phyloP scores from a whole-genome alignment of 2,329 filamentous ascomycete genomes.

The Alternaria conjuncta region DNA sequence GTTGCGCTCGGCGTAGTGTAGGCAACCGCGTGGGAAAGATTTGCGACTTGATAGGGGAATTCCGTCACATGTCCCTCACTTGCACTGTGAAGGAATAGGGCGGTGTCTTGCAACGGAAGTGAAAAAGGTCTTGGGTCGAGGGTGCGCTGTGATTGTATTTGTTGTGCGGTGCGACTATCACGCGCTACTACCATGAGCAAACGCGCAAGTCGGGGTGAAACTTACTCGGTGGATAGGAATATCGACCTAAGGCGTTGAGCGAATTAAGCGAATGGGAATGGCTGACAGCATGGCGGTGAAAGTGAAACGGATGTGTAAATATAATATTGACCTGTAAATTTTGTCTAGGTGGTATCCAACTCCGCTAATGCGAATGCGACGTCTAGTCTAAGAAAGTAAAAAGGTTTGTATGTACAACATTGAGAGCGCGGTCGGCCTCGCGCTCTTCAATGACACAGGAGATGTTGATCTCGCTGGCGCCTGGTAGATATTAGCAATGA shows the following conservation, averaged over 20 bases:
- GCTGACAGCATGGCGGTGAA: not conserved
- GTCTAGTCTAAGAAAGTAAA: conserved; percentile 88
- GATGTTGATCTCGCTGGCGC: conserved; percentile 98
- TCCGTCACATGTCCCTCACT: not conserved
- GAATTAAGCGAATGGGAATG: not conserved
- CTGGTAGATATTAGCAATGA: conserved; percentile 54
- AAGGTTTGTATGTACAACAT: conserved; percentile 93
- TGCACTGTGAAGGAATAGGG: not conserved
- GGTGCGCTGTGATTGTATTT: not conserved
- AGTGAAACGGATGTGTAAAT: not conserved
- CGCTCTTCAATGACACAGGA: conserved; percentile 94
- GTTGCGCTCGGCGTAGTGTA: not conserved
- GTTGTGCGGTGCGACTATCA: not conserved
- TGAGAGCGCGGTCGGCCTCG: conserved; percentile 91
- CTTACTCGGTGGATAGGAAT: not conserved
- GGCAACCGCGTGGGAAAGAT: not conserved
- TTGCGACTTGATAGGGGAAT: not conserved
- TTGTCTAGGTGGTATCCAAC: conserved; percentile 33
- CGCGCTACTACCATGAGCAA: conserved; percentile 3
- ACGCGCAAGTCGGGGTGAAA: conserved; percentile 10
- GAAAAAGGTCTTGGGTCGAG: not conserved
- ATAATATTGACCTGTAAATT: not conserved
- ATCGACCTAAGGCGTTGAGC: not conserved
- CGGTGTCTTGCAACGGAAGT: not conserved
- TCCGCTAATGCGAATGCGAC: conserved; percentile 34